These are phyloP conservation scores for Rostrohypoxylon terebratum DNA, from an alignment of 495 filamentous ascomycete species.

Conservation along the genomic window DNA sequence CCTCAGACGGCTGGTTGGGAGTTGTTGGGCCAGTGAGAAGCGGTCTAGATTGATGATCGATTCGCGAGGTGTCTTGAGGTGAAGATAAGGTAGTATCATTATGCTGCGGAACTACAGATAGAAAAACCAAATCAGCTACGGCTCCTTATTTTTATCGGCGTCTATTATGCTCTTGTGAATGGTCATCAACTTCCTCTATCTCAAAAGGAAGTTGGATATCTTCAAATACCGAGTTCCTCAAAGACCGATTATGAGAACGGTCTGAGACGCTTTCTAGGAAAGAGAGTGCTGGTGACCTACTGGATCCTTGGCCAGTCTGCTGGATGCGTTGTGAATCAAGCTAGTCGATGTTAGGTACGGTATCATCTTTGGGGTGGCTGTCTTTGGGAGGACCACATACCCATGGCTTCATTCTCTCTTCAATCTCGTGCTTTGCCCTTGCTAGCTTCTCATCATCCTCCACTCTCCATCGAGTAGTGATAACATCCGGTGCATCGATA, in stretches of 20 bases:
- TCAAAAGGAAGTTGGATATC: conserved; percentile 49
- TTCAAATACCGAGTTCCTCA: conserved; percentile 45
- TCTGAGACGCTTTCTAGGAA: conserved; percentile 41
- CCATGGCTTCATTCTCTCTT: conserved; percentile 57
- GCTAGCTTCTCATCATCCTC: conserved; percentile 67
- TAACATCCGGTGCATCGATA: conserved; percentile 65
- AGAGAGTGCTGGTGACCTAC: conserved; percentile 48
- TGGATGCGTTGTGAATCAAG: conserved; percentile 48
- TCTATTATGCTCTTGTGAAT: conserved; percentile 37
- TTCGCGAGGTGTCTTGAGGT: conserved; percentile 45
- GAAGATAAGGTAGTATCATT: conserved; percentile 53
- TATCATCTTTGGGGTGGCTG: background rate
- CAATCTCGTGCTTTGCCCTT: conserved; percentile 56
- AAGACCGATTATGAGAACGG: conserved; percentile 42
- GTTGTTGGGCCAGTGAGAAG: conserved; percentile 42
- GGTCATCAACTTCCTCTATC: conserved; percentile 49
- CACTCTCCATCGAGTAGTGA: conserved; percentile 71
- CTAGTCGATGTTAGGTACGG: conserved; percentile 33
- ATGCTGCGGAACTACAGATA: conserved; percentile 53
- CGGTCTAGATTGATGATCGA: conserved; percentile 49
- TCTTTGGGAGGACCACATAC: conserved; percentile 45
- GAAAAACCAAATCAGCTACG: conserved; percentile 47
- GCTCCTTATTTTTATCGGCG: conserved; percentile 49
- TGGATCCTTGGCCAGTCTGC: conserved; percentile 42
- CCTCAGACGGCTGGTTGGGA: conserved; percentile 43